Base-by-base conservation (phyloP, 2,329 filamentous ascomycete genomes). In the Dactylellina sp. region DNA sequence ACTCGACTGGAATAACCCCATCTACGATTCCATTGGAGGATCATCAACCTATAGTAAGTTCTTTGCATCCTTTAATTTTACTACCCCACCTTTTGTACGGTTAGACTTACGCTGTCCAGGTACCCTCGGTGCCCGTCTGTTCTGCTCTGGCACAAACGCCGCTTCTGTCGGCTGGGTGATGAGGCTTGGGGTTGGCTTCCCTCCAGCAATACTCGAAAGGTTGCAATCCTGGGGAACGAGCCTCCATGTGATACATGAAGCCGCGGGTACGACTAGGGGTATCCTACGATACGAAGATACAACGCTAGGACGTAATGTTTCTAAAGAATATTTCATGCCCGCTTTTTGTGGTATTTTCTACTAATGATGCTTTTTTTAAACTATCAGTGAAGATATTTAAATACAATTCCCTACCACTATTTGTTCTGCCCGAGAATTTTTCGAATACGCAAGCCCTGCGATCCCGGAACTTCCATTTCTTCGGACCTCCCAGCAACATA, bases 381-480 rank as follows among this genome's bases (percentile, higher is more conserved):
- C 39, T 14, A 28, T 22, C 25, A 72, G 68, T 53, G 4, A 72
- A 72, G 40, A 55, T 37, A 3, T 72, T 72, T 25, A 52, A 35
- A 28, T 53, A 72, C 12, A 60, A 37, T 14, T 39, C 61, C 11
- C 52, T 60, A 46, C 68, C 68, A 7, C 49, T 72, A 6, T 72
- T 44, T 35, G 60, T 40, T 2, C 68, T 72, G 20, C 68, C 68
- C 7, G 46, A 55, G 18, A 60, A 72, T 16, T 72, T 72, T 22
- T 22, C n/a, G 14, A 53, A 50, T 24, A 65, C 53, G 1, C 46
- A 47, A 2, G 37, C 76, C 16, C 65, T 79, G 32, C 25, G 25
- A 28, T 75, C 76, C 14, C 52, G 28, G 5, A 75, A 72, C 12
- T 80, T 80, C 59, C 79, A 80, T 49, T 75, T 79, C 50, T 76